These are phyloP conservation scores for Penicillium lagena DNA, from an alignment of 495 filamentous ascomycete genomes.

Conservation along the genomic window DNA sequence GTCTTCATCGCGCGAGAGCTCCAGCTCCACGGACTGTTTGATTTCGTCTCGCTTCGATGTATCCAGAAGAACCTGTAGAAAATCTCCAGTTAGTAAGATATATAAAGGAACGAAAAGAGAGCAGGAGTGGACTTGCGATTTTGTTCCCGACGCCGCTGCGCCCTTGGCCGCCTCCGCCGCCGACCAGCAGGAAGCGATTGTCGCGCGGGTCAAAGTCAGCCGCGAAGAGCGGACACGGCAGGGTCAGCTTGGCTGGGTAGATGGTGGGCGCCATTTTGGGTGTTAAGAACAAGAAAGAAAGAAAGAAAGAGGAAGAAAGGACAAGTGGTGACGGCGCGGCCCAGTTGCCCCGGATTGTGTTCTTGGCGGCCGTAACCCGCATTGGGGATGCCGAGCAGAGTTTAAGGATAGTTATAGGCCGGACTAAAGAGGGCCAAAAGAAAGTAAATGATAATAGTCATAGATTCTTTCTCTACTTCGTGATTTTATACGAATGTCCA, in stretches of 20 bases:
- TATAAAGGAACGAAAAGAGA: not conserved
- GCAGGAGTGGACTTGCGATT: conserved; percentile 51
- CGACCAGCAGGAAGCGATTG: conserved; percentile 70
- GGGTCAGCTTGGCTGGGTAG: conserved; percentile 57
- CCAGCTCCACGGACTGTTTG: conserved; percentile 62
- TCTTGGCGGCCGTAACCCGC: conserved; percentile 24
- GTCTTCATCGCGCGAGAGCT: conserved; percentile 83
- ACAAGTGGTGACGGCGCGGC: conserved; percentile 13
- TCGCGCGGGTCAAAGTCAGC: conserved; percentile 84
- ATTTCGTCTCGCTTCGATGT: conserved; percentile 55
- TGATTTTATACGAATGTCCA: conserved; percentile 13
- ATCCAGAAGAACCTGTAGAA: conserved; percentile 60
- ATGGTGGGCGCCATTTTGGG: conserved; percentile 44
- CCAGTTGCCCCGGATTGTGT: conserved; percentile 20
- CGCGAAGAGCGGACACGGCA: conserved; percentile 83
- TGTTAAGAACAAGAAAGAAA: conserved; percentile 1
- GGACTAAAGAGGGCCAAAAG: not conserved
- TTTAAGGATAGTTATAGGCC: not conserved
- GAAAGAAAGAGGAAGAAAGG: conserved; percentile 11
- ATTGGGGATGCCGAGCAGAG: conserved; percentile 8
- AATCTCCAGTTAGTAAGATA: too few species aligned
- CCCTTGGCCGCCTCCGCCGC: conserved; percentile 81
- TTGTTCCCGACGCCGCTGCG: conserved; percentile 86
- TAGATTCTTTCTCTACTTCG: too few species aligned
- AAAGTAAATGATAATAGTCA: conserved; percentile 8